Evolutionary conservation across 371 early-diverging fungal genomes (phyloP).

Genomic region (Lichtheimia ornata): DNA sequence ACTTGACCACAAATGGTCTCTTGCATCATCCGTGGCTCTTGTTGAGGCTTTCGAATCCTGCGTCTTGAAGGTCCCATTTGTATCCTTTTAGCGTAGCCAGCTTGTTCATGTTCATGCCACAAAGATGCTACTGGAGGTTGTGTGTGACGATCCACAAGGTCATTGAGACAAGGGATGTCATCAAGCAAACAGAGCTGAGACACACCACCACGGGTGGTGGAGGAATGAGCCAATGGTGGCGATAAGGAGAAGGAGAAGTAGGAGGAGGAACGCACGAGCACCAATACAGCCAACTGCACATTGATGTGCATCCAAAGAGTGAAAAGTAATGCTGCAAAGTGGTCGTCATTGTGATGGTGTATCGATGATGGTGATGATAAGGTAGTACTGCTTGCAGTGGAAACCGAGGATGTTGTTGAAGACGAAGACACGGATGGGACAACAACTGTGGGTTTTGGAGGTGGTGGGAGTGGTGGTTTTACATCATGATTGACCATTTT

Average conservation of each 20-base stretch:
- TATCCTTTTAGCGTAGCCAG: not conserved
- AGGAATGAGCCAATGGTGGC: not conserved
- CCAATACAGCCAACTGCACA: too few relatives aligned
- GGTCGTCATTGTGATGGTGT: not conserved
- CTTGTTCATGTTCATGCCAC: not conserved
- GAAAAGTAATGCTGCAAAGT: not conserved
- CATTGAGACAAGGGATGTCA: not conserved
- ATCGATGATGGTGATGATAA: not conserved
- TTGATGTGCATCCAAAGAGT: not conserved
- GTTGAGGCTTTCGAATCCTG: too few relatives aligned
- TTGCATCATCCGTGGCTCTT: too few relatives aligned
- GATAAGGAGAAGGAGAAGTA: not conserved
- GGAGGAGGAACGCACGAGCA: not conserved
- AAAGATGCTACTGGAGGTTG: not conserved
- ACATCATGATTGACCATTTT: not conserved
- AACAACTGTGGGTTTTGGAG: not conserved
- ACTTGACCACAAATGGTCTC: too few relatives aligned
- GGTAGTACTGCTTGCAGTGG: not conserved
- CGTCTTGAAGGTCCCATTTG: too few relatives aligned
- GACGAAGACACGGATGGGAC: not conserved
- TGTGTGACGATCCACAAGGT: not conserved
- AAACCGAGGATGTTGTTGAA: not conserved
- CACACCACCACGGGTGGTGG: not conserved
- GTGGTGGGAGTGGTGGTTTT: not conserved
- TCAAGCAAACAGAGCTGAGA: not conserved